phyloP scores from a whole-genome alignment of 2,329 filamentous ascomycete genomes.

The Curvularia hawaiiensis region DNA sequence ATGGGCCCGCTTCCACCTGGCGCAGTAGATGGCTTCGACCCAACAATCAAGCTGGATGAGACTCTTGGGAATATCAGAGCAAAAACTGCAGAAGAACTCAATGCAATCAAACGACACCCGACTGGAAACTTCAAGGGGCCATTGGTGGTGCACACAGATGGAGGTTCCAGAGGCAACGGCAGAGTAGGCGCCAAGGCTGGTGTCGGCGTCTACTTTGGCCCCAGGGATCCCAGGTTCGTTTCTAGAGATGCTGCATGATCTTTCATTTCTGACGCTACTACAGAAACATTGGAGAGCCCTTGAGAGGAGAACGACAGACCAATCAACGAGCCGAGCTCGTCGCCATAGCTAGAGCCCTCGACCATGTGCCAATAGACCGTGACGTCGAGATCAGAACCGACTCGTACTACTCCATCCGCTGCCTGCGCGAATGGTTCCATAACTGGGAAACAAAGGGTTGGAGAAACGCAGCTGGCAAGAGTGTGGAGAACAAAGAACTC shows the following conservation, averaged over 20 bases:
- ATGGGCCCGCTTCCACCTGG: slow-evolving; percentile 61
- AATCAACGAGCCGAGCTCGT: slow-evolving; percentile 97
- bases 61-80: slow-evolving; percentile 60
- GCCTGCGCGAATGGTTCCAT: slow-evolving; percentile 80
- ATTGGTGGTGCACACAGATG: slow-evolving; percentile 67
- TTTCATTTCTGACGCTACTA: slow-evolving; percentile 7
- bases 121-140: slow-evolving; percentile 54
- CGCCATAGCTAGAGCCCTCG: slow-evolving; percentile 81
- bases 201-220: slow-evolving; percentile 69
- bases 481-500: slow-evolving; percentile 86
- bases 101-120: slow-evolving; percentile 54
- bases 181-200: slow-evolving; percentile 60
- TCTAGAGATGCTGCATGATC: neutral
- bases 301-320: slow-evolving; percentile 77
- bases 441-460: slow-evolving; percentile 80
- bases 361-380: slow-evolving; percentile 71
- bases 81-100: slow-evolving; percentile 58
- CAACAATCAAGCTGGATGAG: slow-evolving; percentile 60
- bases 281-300: slow-evolving; percentile 76
- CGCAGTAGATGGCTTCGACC: slow-evolving; percentile 66
- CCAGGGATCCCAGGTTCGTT: slow-evolving; percentile 59
- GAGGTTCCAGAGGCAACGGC: slow-evolving; percentile 65
- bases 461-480: slow-evolving; percentile 71
- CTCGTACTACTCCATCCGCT: slow-evolving; percentile 88
- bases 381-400: slow-evolving; percentile 83